phyloP scores from a whole-genome alignment of 2,329 filamentous ascomycete genomes.

The Trichoderma guizhouense region DNA sequence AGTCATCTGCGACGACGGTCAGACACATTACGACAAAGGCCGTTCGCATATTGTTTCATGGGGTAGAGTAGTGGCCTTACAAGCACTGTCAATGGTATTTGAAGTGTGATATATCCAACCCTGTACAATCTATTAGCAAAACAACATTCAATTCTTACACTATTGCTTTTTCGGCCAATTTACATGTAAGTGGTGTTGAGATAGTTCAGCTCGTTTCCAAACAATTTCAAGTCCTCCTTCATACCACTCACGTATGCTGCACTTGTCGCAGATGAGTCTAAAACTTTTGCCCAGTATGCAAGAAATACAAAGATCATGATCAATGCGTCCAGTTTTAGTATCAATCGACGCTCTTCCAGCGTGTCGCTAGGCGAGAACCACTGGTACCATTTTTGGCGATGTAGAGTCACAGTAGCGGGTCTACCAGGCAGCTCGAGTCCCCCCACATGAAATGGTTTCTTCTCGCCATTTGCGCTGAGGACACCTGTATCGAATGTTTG shows the following conservation, averaged over 20 bases:
- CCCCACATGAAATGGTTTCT: background rate
- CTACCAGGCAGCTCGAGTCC: background rate
- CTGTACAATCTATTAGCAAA: background rate
- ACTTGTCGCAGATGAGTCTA: slow-evolving; percentile 30
- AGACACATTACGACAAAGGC: background rate
- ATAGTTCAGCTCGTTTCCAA: slow-evolving; percentile 53
- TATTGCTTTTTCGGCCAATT: background rate
- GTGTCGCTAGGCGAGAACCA: slow-evolving; percentile 51
- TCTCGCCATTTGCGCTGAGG: background rate
- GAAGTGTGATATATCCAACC: slow-evolving; percentile 22
- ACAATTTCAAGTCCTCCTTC: slow-evolving; percentile 49
- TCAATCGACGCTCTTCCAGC: slow-evolving; percentile 34
- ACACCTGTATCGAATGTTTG: background rate
- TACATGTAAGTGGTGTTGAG: slow-evolving; percentile 33
- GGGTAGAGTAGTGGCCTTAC: background rate
- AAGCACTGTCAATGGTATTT: slow-evolving; percentile 21
- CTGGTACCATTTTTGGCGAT: slow-evolving; percentile 34
- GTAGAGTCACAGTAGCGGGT: background rate
- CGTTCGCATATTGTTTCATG: background rate
- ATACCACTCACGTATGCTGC: slow-evolving; percentile 36
- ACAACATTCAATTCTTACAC: background rate
- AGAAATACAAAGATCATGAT: slow-evolving; percentile 56
- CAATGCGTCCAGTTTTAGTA: slow-evolving; percentile 50
- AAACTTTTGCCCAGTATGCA: slow-evolving; percentile 55
- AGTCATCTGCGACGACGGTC: slow-evolving; percentile 21